A percentile compares a stretch with the other conserved stretches of the same genome.
These are phyloP conservation scores for Colletotrichum eremochloae DNA, from an alignment of 2,329 filamentous ascomycete species.

Conservation along the genomic window DNA sequence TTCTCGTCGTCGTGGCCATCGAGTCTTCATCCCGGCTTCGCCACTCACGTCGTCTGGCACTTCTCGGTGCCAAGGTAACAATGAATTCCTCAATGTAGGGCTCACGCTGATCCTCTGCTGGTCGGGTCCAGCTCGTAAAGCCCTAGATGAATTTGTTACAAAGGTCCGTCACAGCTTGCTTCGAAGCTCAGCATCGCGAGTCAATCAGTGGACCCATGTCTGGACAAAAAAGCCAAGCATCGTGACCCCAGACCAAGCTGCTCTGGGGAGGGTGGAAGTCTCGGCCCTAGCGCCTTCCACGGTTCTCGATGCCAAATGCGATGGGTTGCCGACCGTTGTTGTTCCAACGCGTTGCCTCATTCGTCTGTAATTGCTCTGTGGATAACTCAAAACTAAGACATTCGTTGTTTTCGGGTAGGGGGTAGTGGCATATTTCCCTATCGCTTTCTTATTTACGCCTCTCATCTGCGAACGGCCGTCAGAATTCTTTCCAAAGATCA, in stretches of 20 bases:
- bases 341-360: slow-evolving; percentile 14
- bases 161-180: slow-evolving; percentile 10
- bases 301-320: slow-evolving; percentile 7
- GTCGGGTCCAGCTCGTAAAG: slow-evolving; percentile 12
- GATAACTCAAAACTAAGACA: slow-evolving; percentile 35
- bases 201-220: slow-evolving; percentile 17
- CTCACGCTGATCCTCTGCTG: slow-evolving; percentile 17
- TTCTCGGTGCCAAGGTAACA: slow-evolving; percentile 7
- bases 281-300: slow-evolving; percentile 30
- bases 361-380: slow-evolving; percentile 22
- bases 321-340: background rate
- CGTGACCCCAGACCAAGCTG: slow-evolving; percentile 27
- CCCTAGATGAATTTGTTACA: slow-evolving; percentile 12
- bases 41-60: slow-evolving; percentile 10
- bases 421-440: slow-evolving; percentile 23
- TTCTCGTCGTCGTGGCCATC: background rate
- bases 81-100: slow-evolving; percentile 17
- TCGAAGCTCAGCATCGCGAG: background rate
- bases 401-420: background rate
- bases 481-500: slow-evolving; percentile 4
- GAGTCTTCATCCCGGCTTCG: slow-evolving; percentile 23
- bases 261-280: slow-evolving; percentile 36
- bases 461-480: slow-evolving; percentile 36
- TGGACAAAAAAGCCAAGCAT: slow-evolving; percentile 9
- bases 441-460: slow-evolving; percentile 17